Evolutionary conservation across 2,329 filamentous ascomycete species (phyloP).

Genomic region (Trichoderma sp.): DNA sequence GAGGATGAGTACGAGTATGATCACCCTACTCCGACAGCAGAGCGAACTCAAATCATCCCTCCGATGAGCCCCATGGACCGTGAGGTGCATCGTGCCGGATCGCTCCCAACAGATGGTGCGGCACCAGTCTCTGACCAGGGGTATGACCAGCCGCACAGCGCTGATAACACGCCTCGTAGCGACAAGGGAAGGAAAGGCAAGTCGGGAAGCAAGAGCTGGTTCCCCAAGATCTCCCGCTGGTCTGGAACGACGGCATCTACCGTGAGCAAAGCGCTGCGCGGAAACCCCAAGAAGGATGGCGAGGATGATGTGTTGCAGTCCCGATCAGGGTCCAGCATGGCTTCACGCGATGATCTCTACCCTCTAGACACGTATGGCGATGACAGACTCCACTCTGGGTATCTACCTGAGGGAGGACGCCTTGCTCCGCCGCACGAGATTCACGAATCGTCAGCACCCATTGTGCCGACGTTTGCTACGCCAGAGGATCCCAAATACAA

Average conservation of each 20-base stretch:
- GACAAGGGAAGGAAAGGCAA: constrained; percentile 87
- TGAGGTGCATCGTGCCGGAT: constrained; percentile 47
- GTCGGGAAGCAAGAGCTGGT: constrained; percentile 75
- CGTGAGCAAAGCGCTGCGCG: constrained; percentile 72
- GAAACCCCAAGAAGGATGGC: constrained; percentile 59
- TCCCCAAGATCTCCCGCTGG: constrained; percentile 95
- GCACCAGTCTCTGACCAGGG: constrained; percentile 50
- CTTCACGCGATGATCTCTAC: constrained; percentile 58
- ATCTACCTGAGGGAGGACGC: constrained; percentile 50
- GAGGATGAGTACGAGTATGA: constrained; percentile 70
- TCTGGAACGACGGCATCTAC: constrained; percentile 94
- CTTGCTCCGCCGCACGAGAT: constrained; percentile 33
- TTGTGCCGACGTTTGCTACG: constrained; percentile 54
- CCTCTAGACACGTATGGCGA: constrained; percentile 54
- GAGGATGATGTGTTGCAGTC: constrained; percentile 63
- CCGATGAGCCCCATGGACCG: constrained; percentile 59
- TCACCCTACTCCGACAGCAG: constrained; percentile 41
- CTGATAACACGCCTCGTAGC: constrained; percentile 72
- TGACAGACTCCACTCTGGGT: constrained; percentile 59
- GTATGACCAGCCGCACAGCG: constrained; percentile 52
- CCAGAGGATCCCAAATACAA: constrained; percentile 74
- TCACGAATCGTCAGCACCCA: constrained; percentile 31
- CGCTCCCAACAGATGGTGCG: constrained; percentile 56
- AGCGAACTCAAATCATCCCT: constrained; percentile 39
- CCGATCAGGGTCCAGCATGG: constrained; percentile 73